Evolutionary conservation across 768 basidiomycete species (phyloP), one percentile per base, ranked within the genome.

Genomic region (Kwoniella sp.): DNA sequence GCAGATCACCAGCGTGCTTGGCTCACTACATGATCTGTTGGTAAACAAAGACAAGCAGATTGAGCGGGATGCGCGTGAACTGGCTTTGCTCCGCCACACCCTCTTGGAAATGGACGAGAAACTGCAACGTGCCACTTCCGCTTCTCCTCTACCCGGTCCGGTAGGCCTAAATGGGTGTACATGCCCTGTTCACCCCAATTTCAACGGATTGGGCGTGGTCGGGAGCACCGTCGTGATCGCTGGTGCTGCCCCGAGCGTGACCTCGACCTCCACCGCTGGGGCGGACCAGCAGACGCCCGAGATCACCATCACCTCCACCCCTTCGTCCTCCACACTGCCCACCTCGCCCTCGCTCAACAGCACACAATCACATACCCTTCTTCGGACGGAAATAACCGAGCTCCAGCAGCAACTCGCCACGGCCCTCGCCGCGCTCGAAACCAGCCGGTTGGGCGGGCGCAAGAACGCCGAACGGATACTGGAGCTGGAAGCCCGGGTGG

Each of bases 51-150:
- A 68, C 39, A 62, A 63, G 29, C 66, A 68, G 50, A 68, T 68
- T 31, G 66, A 68, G 45, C 41, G 63, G 19, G 66, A 68, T 42
- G 66, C 66, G n/a, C 48, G 60, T 15, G 66, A 68, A 53, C 45
- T 68, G 2, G 66, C 63, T 14, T 38, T 68, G 2, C 63, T 68
- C 25, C 57, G 66, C 7, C 60, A 62, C 34, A 64, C 66, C 7
- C 38, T 68, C 5, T 37, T 68, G 26, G 66, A 68, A 46, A 60
- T 68, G 66, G 63, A 68, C 46, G 66, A 68, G n/a, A 68, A 68
- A 39, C 47, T 65, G 5, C 60, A 60, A 20, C 38, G 39, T 33
- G 37, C 41, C 23, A 54, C 52, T 40, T 25, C 42, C n/a, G 9
- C 44, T 33, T 54, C 52, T 7, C 45, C 45, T 7, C 31, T 54